Base-by-base conservation (phyloP, 1,284 basidiomycete species). In the Sporisorium sorghi region DNA sequence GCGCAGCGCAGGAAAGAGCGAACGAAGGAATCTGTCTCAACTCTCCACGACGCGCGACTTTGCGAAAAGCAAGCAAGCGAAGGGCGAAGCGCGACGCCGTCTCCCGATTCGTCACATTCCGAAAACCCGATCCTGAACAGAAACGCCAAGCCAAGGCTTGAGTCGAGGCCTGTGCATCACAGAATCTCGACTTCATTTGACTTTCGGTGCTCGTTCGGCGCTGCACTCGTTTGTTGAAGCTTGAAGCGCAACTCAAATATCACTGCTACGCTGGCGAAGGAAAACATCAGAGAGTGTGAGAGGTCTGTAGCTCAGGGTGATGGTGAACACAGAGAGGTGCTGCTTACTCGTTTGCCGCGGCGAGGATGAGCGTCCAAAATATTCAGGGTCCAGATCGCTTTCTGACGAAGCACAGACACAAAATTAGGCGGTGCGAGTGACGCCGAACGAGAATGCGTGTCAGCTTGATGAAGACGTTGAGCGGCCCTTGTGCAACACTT, bases 31-130 rank as follows among this genome's bases (percentile, higher is more conserved):
- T 28, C 10, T 28, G n/a, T 19, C 19, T 52, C 48, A 43, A 39
- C 54, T 52, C 54, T 52, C 21, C 61, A 57, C 61, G 55, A 58
- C 62, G 62, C 62, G 62, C 50, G 62, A 58, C 54, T 26, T 35
- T 46, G 17, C 14, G 9, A 11, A 50, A 24, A 50, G n/a, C n/a
- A 24, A 39, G 24, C 47, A 46, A 43, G 11, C 37, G 42, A 30
- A 28, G 14, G 24, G 26, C 52, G 44, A 55, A 32, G 49, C 58
- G 58, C 59, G 59, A 53, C 42, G 47, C 39, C n/a, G 11, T 21
- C 19, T 8, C 33, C 55, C 43, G 43, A 47, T 40, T 17, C 5
- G 7, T 40, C 37, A 40, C n/a, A 15, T 2, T 4, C 17, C 1
- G 37, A 10, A 8, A 17, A 3, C 43, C 50, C 58, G 33, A 46